Conservation (phyloP, 352 stramenopile species). For the Blastocystis sp. region DNA sequence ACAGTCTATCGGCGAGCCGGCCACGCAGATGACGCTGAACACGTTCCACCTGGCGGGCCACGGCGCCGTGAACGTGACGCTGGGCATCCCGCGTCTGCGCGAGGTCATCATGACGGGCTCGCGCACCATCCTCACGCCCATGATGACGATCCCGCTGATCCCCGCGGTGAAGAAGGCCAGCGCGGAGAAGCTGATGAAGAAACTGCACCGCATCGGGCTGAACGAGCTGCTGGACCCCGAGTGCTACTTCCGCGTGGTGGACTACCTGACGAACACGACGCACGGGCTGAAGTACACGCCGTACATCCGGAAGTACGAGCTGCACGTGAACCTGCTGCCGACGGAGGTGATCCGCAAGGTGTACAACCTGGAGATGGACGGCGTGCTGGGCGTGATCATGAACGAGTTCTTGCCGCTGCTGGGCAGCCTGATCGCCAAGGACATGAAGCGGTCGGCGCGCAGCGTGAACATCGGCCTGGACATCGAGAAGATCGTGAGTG, state of each 20-base stretch:
- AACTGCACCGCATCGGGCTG: slow-evolving; percentile 77
- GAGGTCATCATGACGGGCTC: slow-evolving; percentile 99
- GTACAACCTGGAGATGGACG: slow-evolving; percentile 89
- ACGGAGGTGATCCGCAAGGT: slow-evolving; percentile 88
- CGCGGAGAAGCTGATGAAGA: slow-evolving; percentile 77
- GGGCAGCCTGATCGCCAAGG: slow-evolving; percentile 36
- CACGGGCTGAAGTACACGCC: slow-evolving; percentile 70
- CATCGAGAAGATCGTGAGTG: slow-evolving; percentile 25
- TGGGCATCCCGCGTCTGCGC: slow-evolving; percentile 93
- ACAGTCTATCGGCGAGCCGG: slow-evolving; percentile 98
- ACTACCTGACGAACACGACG: slow-evolving; percentile 66
- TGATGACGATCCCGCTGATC: slow-evolving; percentile 93
- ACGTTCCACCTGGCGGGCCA: slow-evolving; percentile 99
- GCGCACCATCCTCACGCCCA: slow-evolving; percentile 93
- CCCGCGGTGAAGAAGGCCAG: slow-evolving; percentile 74
- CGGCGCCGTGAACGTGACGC: slow-evolving; percentile 92
- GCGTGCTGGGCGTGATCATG: slow-evolving; percentile 84
- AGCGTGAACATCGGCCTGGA: neutral
- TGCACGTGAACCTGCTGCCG: slow-evolving; percentile 88
- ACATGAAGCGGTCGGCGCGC: slow-evolving; percentile 33
- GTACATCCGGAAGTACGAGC: slow-evolving; percentile 93
- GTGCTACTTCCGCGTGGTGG: slow-evolving; percentile 65
- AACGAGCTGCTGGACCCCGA: slow-evolving; percentile 61
- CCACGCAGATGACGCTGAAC: slow-evolving; percentile 99
- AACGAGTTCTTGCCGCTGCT: slow-evolving; percentile 70